These are phyloP conservation scores for Butyriboletus loyo DNA, from an alignment of 768 basidiomycete genomes.

Conservation along the genomic window DNA sequence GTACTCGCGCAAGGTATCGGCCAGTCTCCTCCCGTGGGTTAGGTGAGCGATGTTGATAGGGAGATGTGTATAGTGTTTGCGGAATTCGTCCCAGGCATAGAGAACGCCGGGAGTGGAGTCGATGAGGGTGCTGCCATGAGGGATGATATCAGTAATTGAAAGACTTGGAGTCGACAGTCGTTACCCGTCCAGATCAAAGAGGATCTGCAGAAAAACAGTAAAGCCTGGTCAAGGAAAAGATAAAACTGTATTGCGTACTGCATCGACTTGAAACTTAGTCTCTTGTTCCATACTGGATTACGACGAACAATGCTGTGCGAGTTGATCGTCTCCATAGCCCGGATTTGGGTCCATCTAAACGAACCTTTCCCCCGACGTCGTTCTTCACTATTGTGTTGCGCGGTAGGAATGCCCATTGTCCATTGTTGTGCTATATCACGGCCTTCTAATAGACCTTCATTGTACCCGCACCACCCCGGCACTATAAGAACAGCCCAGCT, in stretches of 20 bases:
- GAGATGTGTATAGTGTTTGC: constrained; percentile 51
- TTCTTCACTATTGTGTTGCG: constrained; percentile 15
- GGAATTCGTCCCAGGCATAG: constrained; percentile 72
- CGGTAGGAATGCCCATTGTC: constrained; percentile 1
- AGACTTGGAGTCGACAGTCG: constrained; percentile 7
- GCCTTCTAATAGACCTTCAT: neutral
- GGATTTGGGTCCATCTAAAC: neutral
- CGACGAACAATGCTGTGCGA: neutral
- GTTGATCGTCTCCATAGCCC: constrained; percentile 4
- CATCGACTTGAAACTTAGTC: constrained; percentile 43
- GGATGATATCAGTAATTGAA: constrained; percentile 4
- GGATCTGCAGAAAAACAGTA: constrained; percentile 40
- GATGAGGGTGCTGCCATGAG: constrained; percentile 60
- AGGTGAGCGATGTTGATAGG: constrained; percentile 54
- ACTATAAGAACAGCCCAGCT: constrained; percentile 20
- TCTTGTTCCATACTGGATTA: constrained; percentile 15
- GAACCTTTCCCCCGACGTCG: neutral
- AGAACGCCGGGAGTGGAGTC: constrained; percentile 85
- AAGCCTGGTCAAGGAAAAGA: neutral
- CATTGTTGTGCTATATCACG: constrained; percentile 18
- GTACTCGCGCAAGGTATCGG: constrained; percentile 70
- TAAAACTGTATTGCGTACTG: constrained; percentile 37
- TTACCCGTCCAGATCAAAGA: constrained; percentile 73
- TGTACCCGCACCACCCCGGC: no score
- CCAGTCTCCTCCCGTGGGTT: constrained; percentile 73